These are phyloP conservation scores for Coemansia sp. DNA, from an alignment of 192 early-diverging fungal genomes.

Conservation along the genomic window DNA sequence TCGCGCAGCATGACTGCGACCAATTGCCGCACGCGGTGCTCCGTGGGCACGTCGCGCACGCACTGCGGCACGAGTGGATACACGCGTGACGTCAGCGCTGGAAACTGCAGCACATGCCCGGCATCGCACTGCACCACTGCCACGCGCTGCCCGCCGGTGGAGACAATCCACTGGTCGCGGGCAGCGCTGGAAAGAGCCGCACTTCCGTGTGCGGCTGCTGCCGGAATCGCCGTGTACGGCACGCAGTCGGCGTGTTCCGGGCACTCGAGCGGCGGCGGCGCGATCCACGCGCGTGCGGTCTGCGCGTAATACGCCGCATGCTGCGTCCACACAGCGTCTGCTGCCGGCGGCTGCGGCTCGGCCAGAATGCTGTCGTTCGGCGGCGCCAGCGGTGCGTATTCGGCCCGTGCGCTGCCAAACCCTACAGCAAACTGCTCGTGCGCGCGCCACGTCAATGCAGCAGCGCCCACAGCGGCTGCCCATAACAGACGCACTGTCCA, in stretches of 20 bases:
- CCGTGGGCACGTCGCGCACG: slow-evolving; percentile 42
- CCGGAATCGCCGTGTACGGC: slow-evolving; percentile 27
- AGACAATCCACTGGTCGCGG: slow-evolving; percentile 42
- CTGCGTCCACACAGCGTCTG: slow-evolving; percentile 9
- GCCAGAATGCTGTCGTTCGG: slow-evolving; percentile 22
- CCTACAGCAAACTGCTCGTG: slow-evolving; percentile 43
- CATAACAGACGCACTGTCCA: slow-evolving; percentile 18
- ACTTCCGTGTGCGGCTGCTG: slow-evolving; percentile 3
- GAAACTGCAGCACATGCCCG: slow-evolving; percentile 37
- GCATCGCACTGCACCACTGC: slow-evolving; percentile 44
- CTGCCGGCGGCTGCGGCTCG: slow-evolving; percentile 2
- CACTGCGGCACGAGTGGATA: slow-evolving; percentile 33
- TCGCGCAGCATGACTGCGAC: slow-evolving; percentile 33
- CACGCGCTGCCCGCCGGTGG: slow-evolving; percentile 6
- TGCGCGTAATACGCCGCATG: slow-evolving; percentile 23
- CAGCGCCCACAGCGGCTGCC: slow-evolving; percentile 11
- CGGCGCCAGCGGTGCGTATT: slow-evolving; percentile 18
- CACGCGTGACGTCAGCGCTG: slow-evolving; percentile 25
- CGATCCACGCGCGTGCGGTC: slow-evolving; percentile 17
- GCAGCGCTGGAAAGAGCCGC: background rate
- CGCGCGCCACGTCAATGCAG: slow-evolving; percentile 26
- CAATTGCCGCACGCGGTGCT: slow-evolving; percentile 37
- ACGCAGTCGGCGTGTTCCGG: slow-evolving; percentile 49
- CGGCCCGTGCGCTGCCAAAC: slow-evolving; percentile 42
- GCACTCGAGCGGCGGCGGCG: slow-evolving; percentile 36